Evolutionary conservation across 164 flowering plant genomes (phyloP), one percentile per base, ranked within the genome.

Genomic region (Santalum album): DNA sequence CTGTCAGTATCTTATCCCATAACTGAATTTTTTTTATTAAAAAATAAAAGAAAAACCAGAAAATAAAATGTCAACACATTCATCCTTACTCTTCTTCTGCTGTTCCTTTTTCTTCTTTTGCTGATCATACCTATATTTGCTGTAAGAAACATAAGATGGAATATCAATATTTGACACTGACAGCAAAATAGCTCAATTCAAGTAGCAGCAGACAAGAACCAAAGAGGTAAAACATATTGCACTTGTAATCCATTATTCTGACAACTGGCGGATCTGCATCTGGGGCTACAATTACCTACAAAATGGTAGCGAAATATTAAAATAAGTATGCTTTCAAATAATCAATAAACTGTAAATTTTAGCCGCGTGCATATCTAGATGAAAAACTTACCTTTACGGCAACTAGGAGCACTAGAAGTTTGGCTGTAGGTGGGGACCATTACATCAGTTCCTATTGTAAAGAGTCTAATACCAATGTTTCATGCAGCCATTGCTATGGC

Each of bases 181-280:
- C n/a, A n/a, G n/a, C n/a, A n/a, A n/a, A n/a, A n/a, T n/a, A n/a
- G n/a, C n/a, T n/a, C n/a, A n/a, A n/a, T n/a, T n/a, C n/a, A n/a
- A n/a, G n/a, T 10, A 51, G 25, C 12, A 34, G 24, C 40, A 29
- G 25, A 7, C 42, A 21, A 51, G 15, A 50, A 50, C 40, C 6
- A 32, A 32, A 32, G n/a, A 45, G 18, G 58, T 12, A 57, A 39
- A 46, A 47, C 19, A 21, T 36, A 21, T 60, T 82, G 59, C 84
- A 87, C 98, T 70, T 80, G 77, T 82, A 90, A 75, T 87, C 84
- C 96, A 90, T 84, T 63, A 90, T 82, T 76, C 65, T 79, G 65
- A 87, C 73, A 57, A 90, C 98, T 9, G 97, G 97, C 60, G 97
- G 97, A 56, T 90, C 91, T 51, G 96, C 87, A 60, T 90, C 96